Evolutionary conservation across 2,329 filamentous ascomycete genomes (phyloP), one percentile per base, ranked within the genome.

Genomic region (Fusarium aywerte): DNA sequence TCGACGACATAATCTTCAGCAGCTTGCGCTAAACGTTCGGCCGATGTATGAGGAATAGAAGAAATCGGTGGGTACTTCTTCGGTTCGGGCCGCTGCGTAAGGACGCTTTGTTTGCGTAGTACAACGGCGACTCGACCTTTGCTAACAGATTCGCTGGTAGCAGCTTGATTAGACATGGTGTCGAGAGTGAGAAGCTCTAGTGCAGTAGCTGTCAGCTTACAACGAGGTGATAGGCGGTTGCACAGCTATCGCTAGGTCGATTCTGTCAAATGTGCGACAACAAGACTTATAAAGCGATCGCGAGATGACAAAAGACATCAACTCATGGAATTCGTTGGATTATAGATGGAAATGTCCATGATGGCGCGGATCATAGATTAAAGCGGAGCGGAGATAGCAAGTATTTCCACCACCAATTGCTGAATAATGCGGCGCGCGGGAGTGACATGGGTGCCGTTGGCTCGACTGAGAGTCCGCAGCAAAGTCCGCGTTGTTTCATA

Each of bases 1-100:
- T 70, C 56, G 32, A 73, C 20, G 63, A 70, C 15, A 40, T 68
- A 47, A 47, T 72, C 68, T 36, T 74, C 71, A 23, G 74, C 63
- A n/a, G 75, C 76, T 39, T 73, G 68, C 15, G 71, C 72, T 7
- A 80, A 66, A 3, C 78, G 73, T 35, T 68, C 58, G 13, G 50
- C 7, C 6, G 76, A 75, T 7, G 76, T 79, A 18, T 49, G 70
- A 7, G 76, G 77, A 25, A 80, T 77, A 5, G 76, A 75, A 6
- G 73, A 73, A 21, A 75, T 62, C 2, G 76, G 58, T 3, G 75
- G 74, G 49, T 76, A 78, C 4, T 73, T 56, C 5, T 61, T 65
- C 16, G 60, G 56, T 18, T 55, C 54, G 32, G 71, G 68, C 50
- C 64, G 68, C 20, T 69, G 60, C 35, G 52, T 32, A 12, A 72